A percentile compares a stretch with the other conserved stretches of the same genome.
phyloP scores from a whole-genome alignment of 1,284 basidiomycete species.

The Termitomyces sp. region DNA sequence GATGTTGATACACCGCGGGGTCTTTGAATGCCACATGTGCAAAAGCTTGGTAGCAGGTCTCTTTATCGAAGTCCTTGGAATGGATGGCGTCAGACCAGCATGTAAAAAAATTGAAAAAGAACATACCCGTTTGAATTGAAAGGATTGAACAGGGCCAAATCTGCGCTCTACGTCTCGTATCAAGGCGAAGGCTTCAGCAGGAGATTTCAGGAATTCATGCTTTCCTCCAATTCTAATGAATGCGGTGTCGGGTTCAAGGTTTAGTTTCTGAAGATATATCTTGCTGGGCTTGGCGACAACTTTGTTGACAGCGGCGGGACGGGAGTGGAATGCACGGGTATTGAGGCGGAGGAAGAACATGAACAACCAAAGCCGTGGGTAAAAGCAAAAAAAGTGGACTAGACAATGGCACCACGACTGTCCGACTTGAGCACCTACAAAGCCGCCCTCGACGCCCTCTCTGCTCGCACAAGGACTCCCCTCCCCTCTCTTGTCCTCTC shows the following conservation, averaged over 20 bases:
- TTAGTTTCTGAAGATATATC: neutral
- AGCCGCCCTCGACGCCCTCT: constrained; percentile 48
- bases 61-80: constrained; percentile 43
- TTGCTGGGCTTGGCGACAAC: neutral
- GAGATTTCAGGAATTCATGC: constrained; percentile 31
- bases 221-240: constrained; percentile 26
- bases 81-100: neutral
- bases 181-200: constrained; percentile 45
- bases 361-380: constrained; percentile 11
- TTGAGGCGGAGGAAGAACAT: constrained; percentile 8
- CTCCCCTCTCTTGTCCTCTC: constrained; percentile 75
- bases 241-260: constrained; percentile 18
- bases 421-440: constrained; percentile 36
- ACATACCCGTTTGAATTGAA: constrained; percentile 41
- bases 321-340: constrained; percentile 5
- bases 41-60: constrained; percentile 33
- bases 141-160: constrained; percentile 49
- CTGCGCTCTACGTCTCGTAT: constrained; percentile 50
- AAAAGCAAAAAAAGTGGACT: constrained; percentile 7
- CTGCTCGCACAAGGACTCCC: constrained; percentile 64
- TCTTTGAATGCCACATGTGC: constrained; percentile 42
- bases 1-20: constrained; percentile 30
- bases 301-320: neutral
- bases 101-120: constrained; percentile 6
- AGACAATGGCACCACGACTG: constrained; percentile 16